Base-by-base conservation (phyloP, 208 protist genomes). In the Porcisia hertigi region DNA sequence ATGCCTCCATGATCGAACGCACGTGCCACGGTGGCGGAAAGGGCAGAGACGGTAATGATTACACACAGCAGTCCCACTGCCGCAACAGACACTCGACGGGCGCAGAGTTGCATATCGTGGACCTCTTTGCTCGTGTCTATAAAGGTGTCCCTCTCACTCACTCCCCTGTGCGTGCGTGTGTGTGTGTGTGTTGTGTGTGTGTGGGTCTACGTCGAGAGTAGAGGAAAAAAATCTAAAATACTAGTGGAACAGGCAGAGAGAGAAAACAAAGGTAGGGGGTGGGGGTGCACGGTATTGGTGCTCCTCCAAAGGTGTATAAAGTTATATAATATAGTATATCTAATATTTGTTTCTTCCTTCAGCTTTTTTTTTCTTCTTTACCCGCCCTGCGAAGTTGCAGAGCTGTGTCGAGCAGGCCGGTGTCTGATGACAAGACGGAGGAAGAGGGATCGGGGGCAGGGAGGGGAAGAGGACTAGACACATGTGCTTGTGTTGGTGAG, bases 261-360 rank as follows among this genome's bases (percentile, higher is more conserved):
- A 82, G n/a, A 65, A 39, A 69, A 71, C 71, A 20, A 43, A 70
- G 41, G 69, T 36, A 72, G 73, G 36, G n/a, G n/a, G n/a, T n/a
- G n/a, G n/a, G n/a, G n/a, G n/a, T n/a, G n/a, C n/a, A n/a, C n/a
- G n/a, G n/a, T n/a, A n/a, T n/a, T n/a, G n/a, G n/a, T n/a, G n/a
- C n/a, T n/a, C n/a, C n/a, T n/a, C n/a, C n/a, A n/a, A n/a, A n/a
- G n/a, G n/a, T n/a, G n/a, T n/a, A n/a, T n/a, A n/a, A n/a, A n/a
- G n/a, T n/a, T n/a, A n/a, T n/a, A n/a, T n/a, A n/a, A n/a, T n/a
- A n/a, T n/a, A n/a, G n/a, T n/a, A n/a, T n/a, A n/a, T n/a, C n/a
- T n/a, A n/a, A n/a, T n/a, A n/a, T n/a, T n/a, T n/a, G n/a, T n/a
- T 30, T 39, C 25, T 25, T 11, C 6, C 45, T 49, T 49, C 45